Evolutionary conservation across 371 early-diverging fungal genomes (phyloP).

Genomic region (Astathelohania contejeani): DNA sequence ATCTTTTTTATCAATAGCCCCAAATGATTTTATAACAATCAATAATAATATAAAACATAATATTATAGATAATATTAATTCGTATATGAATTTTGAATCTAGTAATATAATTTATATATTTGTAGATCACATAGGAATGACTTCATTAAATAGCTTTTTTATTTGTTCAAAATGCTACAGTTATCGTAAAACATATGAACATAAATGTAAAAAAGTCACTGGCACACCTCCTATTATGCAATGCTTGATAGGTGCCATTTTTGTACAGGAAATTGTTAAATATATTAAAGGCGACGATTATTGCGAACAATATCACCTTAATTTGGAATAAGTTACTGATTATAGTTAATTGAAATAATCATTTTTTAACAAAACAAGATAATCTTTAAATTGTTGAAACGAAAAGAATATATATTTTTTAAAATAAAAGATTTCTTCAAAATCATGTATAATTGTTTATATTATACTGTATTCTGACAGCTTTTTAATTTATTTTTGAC

Average conservation of each 20-base stretch:
- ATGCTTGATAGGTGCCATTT: constrained; percentile 32
- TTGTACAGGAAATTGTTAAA: constrained; percentile 35
- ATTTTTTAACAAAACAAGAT: too few relatives aligned
- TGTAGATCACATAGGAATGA: not conserved
- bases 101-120: not conserved
- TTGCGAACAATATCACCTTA: constrained; percentile 3
- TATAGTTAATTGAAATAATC: not conserved
- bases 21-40: constrained; percentile 11
- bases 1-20: constrained; percentile 18
- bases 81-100: not conserved
- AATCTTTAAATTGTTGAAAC: too few relatives aligned
- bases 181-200: not conserved
- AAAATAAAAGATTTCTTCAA: too few relatives aligned
- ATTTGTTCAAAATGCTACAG: not conserved
- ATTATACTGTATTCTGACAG: too few relatives aligned
- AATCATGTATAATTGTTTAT: too few relatives aligned
- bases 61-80: constrained; percentile 6
- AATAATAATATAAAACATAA: constrained; percentile 15
- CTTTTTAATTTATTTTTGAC: too few relatives aligned
- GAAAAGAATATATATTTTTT: too few relatives aligned
- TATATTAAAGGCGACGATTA: constrained; percentile 9
- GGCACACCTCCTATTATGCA: constrained; percentile 7
- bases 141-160: too few relatives aligned
- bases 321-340: constrained; percentile 1
- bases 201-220: not conserved